Percentiles rank a stretch among this genome's conserved stretches.
phyloP scores from a whole-genome alignment of 2,329 filamentous ascomycete genomes.

The Fusarium sp. region DNA sequence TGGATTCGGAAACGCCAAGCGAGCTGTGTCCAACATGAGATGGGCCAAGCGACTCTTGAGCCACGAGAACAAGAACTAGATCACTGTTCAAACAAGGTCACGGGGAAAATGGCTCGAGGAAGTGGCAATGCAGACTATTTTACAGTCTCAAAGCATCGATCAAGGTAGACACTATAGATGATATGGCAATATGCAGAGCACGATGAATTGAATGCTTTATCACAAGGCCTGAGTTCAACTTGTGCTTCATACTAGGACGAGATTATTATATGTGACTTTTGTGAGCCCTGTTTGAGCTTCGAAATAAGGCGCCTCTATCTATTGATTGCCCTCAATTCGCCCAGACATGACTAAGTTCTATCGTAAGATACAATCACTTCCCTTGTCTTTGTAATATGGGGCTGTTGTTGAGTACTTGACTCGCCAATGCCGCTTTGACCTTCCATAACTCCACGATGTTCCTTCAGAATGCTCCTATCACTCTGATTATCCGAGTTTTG shows the following conservation, averaged over 20 bases:
- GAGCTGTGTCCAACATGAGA: slow-evolving; percentile 19
- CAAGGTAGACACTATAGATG: slow-evolving; percentile 20
- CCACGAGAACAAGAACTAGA: background rate
- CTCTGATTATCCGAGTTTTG: slow-evolving; percentile 30
- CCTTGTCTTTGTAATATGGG: slow-evolving; percentile 25
- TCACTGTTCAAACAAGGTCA: background rate
- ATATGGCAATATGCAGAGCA: background rate
- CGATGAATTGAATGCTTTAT: background rate
- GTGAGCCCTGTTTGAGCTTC: too few species aligned
- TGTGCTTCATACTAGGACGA: too few species aligned
- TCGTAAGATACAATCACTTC: slow-evolving; percentile 33
- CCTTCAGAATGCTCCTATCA: slow-evolving; percentile 34
- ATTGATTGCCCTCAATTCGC: background rate
- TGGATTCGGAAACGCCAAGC: slow-evolving; percentile 33
- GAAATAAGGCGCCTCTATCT: background rate
- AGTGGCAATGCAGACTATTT: background rate
- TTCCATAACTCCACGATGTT: slow-evolving; percentile 9
- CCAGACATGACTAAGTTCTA: background rate
- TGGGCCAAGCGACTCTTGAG: slow-evolving; percentile 34
- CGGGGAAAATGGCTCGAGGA: background rate
- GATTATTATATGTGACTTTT: too few species aligned
- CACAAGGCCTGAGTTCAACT: too few species aligned
- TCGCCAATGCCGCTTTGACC: accelerated
- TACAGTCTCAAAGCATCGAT: too few species aligned
- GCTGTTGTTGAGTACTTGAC: background rate